Evolutionary conservation across 495 filamentous ascomycete genomes (phyloP), one percentile per base, ranked within the genome.

Genomic region (Penicillium diatomitis): DNA sequence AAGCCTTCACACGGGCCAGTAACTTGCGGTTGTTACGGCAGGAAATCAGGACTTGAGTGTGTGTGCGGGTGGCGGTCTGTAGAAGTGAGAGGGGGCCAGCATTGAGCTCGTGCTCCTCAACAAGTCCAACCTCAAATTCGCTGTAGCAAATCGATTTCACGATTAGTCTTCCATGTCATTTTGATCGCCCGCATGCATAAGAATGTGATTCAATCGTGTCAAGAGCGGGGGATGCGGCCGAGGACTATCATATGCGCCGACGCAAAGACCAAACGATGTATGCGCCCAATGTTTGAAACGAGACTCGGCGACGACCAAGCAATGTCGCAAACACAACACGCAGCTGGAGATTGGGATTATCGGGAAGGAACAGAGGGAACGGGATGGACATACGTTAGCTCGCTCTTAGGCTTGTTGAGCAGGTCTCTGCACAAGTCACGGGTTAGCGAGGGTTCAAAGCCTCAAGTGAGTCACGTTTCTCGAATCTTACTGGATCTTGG

Each of bases 51-150:
- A 96, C 88, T 72, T 94, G 89, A 40, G 85, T 85, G 70, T 91
- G 87, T 32, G 81, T 83, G 55, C 87, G 84, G 20, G 91, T 88
- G 39, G 89, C 89, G 32, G 88, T 94, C 69, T 95, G 88, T 37
- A 98, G 85, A 54, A 98, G 90, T 4, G 89, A 95, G 11, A 95
- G 76, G 3, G 89, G 85, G 4, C 90, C 88, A 39, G 85, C 79
- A 55, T 84, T 86, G 69, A 96, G 87, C 68, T 96, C 90, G 62
- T 95, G 83, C 63, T 91, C 86, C 61, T 95, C 89, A 55, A 95
- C 83, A 54, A 87, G 79, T 42, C 83, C 79, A 55, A 95, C 83
- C 66, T 96, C 90, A 69, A 88, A 95, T 70, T 96, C 90, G 39
- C 86, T 90, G 55, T 56, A 46, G 4, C 31, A 52, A 46, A 39